Conservation (phyloP, 2,329 filamentous ascomycete genomes). For the Fusarium dimerum region DNA sequence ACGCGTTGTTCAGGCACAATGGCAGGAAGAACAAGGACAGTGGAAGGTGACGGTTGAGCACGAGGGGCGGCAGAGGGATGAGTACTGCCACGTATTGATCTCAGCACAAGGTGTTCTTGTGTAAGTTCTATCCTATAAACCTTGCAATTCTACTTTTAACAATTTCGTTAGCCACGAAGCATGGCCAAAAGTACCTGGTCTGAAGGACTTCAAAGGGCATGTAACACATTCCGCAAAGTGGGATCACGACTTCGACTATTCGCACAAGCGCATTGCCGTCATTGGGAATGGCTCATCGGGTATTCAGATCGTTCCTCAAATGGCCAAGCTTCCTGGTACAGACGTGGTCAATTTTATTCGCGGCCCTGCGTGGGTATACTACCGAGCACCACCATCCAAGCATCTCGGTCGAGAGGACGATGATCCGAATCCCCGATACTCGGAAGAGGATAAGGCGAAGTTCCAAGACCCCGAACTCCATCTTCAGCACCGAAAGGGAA, state of each 20-base stretch:
- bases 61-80: conserved; percentile 11
- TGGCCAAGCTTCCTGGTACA: conserved; percentile 30
- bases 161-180: conserved; percentile 17
- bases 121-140: neutral
- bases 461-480: conserved; percentile 56
- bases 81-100: conserved; percentile 23
- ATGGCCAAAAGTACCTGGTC: conserved; percentile 21
- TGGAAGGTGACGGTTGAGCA: conserved; percentile 25
- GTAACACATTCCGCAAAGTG: conserved; percentile 20
- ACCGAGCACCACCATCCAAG: conserved; percentile 33
- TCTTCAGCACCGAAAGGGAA: conserved; percentile 47
- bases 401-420: conserved; percentile 30
- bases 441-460: conserved; percentile 45
- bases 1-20: conserved; percentile 29
- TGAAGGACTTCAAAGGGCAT: conserved; percentile 22
- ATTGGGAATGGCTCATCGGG: conserved; percentile 23
- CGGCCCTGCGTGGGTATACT: conserved; percentile 38
- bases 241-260: conserved; percentile 23
- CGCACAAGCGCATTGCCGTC: conserved; percentile 22
- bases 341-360: conserved; percentile 36
- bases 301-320: conserved; percentile 25
- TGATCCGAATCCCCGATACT: conserved; percentile 31
- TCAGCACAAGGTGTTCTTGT: conserved; percentile 25
- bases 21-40: conserved; percentile 19
- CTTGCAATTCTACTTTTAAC: too few relatives aligned